phyloP scores from a whole-genome alignment of 2,329 filamentous ascomycete genomes.

The Cryphonectria nitschkei region DNA sequence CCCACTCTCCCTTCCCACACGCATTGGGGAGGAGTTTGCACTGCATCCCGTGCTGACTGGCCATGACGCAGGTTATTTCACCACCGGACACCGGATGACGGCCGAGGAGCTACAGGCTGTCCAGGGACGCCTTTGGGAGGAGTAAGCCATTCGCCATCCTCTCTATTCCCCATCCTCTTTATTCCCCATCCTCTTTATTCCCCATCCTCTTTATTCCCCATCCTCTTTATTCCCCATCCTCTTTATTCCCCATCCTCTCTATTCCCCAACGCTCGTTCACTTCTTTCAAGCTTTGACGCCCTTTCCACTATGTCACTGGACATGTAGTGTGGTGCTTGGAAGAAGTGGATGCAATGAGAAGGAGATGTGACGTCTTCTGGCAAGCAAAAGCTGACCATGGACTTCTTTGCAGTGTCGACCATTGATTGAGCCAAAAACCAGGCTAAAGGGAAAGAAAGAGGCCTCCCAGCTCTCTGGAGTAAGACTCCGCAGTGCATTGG shows the following conservation, averaged over 20 bases:
- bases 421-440: constrained; percentile 18
- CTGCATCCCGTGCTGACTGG: constrained; percentile 15
- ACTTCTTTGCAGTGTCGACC: constrained; percentile 31
- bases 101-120: constrained; percentile 84
- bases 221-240: neutral
- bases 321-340: neutral
- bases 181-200: neutral
- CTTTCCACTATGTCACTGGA: neutral
- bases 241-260: neutral
- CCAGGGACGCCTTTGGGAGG: constrained; percentile 90
- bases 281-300: constrained; percentile 30
- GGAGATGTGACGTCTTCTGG: constrained; percentile 24
- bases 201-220: neutral
- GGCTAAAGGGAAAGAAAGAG: neutral
- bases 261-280: constrained; percentile 25
- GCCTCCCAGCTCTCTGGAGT: neutral
- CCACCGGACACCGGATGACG: constrained; percentile 86
- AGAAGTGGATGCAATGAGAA: constrained; percentile 7
- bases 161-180: constrained; percentile 14
- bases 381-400: constrained; percentile 34
- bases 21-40: neutral
- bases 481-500: neutral
- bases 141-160: constrained; percentile 50
- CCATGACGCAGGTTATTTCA: constrained; percentile 66
- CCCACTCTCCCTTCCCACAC: neutral